Conservation (phyloP, 2,329 filamentous ascomycete species). For the Aspergillus glaucus region DNA sequence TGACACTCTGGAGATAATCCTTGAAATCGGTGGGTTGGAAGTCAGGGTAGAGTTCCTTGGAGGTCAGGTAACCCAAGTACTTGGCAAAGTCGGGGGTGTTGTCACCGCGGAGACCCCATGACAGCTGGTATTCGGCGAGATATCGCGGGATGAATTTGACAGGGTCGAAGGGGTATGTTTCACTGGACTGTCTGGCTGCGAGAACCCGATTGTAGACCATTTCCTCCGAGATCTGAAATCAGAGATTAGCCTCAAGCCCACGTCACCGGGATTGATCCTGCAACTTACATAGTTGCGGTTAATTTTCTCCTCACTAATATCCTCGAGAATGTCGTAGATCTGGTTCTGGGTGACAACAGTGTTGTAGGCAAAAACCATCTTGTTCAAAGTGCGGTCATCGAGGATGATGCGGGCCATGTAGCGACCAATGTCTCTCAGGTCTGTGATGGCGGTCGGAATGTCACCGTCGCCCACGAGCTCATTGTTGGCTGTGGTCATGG, state of each 20-base stretch:
- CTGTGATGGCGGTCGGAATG: constrained; percentile 39
- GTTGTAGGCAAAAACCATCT: constrained; percentile 45
- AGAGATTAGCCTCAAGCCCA: constrained; percentile 7
- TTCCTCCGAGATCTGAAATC: constrained; percentile 26
- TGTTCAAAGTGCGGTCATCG: constrained; percentile 51
- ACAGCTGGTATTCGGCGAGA: constrained; percentile 41
- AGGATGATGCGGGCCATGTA: constrained; percentile 48
- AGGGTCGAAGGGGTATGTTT: constrained; percentile 32
- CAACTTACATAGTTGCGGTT: constrained; percentile 33
- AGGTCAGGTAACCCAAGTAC: constrained; percentile 50
- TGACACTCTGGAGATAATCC: constrained; percentile 35
- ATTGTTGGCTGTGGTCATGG: constrained; percentile 28
- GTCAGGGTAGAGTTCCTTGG: constrained; percentile 51
- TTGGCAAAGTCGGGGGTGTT: constrained; percentile 49
- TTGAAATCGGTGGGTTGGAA: constrained; percentile 37
- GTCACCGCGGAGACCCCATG: constrained; percentile 47
- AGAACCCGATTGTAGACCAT: constrained; percentile 29
- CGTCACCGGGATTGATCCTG: not conserved
- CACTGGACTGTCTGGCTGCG: constrained; percentile 27
- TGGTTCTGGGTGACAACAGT: constrained; percentile 44
- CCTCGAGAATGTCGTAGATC: constrained; percentile 43
- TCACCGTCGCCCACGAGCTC: constrained; percentile 44
- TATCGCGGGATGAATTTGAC: constrained; percentile 31
- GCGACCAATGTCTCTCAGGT: constrained; percentile 48
- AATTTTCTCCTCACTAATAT: constrained; percentile 45